Base-by-base conservation (phyloP, 805 yeast genomes). In the Lipomyces kockii region DNA sequence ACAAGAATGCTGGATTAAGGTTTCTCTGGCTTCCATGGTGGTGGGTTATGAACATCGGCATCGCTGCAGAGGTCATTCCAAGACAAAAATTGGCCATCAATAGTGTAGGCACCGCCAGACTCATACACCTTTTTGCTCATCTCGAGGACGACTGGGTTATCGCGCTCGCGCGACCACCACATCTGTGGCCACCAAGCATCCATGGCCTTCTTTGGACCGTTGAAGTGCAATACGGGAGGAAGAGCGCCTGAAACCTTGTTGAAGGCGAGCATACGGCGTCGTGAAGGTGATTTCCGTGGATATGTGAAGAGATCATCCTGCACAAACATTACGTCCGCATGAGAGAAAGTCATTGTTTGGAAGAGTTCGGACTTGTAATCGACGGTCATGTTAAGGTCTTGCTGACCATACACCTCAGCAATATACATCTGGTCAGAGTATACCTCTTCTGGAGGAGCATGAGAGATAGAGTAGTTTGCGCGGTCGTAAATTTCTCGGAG, bases 291-390 rank as follows among this genome's bases (percentile, higher is more conserved):
- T 60, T 62, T 67, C 35, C 71, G 60, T 37, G 71, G 72, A 20
- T 61, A 60, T 12, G 61, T n/a, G 46, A 62, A 20, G 49, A 56
- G 27, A 51, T 67, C 72, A 52, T 68, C 72, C 14, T 61, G 65
- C 35, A 69, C 17, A 46, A 67, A 69, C 29, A 62, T 59, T 37
- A 69, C 35, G 55, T 69, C 72, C 22, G 20, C 54, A 56, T 67
- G 71, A 27, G 72, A 67, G 63, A 68, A 69, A 2, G 71, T 68
- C 72, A 69, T 68, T 49, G 72, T 67, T 62, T 69, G 72, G 57
- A 69, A 69, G 25, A 69, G 58, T 9, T 63, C 62, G 4, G 71
- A 68, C 25, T 39, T 39, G 61, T 43, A 68, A 56, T 69, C 72
- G n/a, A 69, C 67, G 6, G 66, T 49, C 68, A 69, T 62, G 37